A percentile compares a stretch with the other conserved stretches of the same genome.
Conservation (phyloP, 1,284 basidiomycete genomes). For the Volvariella volvacea region DNA sequence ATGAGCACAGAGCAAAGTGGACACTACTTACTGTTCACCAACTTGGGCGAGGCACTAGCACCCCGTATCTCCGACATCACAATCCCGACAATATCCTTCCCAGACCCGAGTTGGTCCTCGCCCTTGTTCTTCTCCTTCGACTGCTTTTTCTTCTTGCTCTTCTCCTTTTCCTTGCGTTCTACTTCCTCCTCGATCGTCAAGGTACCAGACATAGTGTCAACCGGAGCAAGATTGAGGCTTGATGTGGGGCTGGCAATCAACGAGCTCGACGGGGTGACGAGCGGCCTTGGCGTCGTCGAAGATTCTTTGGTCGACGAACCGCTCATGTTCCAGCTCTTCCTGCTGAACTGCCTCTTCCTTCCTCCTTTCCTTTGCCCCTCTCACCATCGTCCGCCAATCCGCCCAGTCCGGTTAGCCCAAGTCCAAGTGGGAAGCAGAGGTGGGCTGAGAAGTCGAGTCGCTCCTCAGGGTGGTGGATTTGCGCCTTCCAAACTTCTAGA, state of each 20-base stretch:
- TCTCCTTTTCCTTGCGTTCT: constrained; percentile 6
- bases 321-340: constrained; percentile 15
- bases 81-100: constrained; percentile 83
- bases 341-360: constrained; percentile 14
- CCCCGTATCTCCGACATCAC: constrained; percentile 75
- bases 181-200: neutral
- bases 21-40: constrained; percentile 73
- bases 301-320: neutral
- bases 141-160: constrained; percentile 16
- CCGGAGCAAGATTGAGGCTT: neutral
- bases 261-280: neutral
- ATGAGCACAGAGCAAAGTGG: neutral
- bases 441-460: too few species aligned
- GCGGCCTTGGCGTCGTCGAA: neutral
- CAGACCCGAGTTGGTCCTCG: constrained; percentile 62
- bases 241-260: neutral
- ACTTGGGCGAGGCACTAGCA: constrained; percentile 78
- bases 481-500: too few species aligned
- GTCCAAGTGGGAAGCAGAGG: neutral
- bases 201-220: too few species aligned
- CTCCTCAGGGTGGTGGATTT: too few species aligned
- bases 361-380: constrained; percentile 8
- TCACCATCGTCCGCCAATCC: constrained; percentile 1
- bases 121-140: constrained; percentile 25
- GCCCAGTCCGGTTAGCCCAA: neutral